Evolutionary conservation across 306 rosid species (phyloP), one percentile per base, ranked within the genome.

Genomic region (Cajanus cajan): DNA sequence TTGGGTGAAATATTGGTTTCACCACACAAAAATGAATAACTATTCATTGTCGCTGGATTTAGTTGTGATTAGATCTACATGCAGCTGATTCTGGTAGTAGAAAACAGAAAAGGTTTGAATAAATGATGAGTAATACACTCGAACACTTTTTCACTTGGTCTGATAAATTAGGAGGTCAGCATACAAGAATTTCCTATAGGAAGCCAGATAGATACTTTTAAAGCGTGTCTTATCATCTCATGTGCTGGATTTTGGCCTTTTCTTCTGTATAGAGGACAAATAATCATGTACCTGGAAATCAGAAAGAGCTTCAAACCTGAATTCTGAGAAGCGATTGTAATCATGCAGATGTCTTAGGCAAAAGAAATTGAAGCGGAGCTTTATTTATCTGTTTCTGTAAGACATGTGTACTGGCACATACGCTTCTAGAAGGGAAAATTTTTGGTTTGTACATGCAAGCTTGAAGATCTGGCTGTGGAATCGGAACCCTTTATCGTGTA

Each of bases 401-500:
- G 41, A 6, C 28, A 72, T 25, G 22, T 24, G 57, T 10, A 33
- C 64, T 68, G 2, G 11, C 28, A 41, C 62, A 43, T 70, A 44
- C 43, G 68, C n/a, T 58, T 37, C 25, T 16, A 22, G 22, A 45
- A 55, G 58, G 68, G n/a, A 36, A 64, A 68, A 59, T 48, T 77
- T 39, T 19, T 79, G 79, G 67, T 41, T 45, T 45, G 65, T 78
- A 82, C 74, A 74, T 63, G 64, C 74, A 80, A 81, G 18, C 74
- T 59, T 69, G 86, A 78, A 72, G 73, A 78, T 73, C 15, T 41
- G 59, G 86, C 40, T 14, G 63, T 47, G 79, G 63, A 48, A 76
- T 77, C 45, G 45, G 70, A 68, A 68, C 9, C 70, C 73, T 80
- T 82, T 69, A 77, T 34, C 73, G 44, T 79, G 57, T 48, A 11